Conservation (phyloP, 2,329 filamentous ascomycete species). For the Macrophomina pseudophaseolina region DNA sequence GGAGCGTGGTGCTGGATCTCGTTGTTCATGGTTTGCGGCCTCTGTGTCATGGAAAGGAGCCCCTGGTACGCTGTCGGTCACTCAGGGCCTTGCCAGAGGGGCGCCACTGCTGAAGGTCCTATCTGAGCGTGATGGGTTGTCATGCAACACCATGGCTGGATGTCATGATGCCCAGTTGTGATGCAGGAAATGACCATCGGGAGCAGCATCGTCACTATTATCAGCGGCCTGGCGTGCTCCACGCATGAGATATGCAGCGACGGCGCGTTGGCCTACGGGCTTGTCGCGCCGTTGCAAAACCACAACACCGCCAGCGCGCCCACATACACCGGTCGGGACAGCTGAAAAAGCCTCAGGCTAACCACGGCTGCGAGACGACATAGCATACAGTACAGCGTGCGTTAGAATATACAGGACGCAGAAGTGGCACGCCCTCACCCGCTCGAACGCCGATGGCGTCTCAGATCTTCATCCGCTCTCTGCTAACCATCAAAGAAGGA, state of each 20-base stretch:
- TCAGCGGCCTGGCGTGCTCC: background rate
- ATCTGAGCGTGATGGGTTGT: background rate
- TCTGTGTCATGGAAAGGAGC: no score
- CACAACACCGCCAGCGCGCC: background rate
- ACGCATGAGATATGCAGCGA: background rate
- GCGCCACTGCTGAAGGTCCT: background rate
- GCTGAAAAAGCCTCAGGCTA: background rate
- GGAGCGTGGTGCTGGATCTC: no score
- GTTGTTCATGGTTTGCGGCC: no score
- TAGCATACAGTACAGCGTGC: no score
- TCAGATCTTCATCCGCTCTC: background rate
- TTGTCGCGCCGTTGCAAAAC: background rate
- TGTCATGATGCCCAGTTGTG: background rate
- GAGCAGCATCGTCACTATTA: no score
- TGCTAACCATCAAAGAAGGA: background rate
- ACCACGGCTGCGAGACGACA: background rate
- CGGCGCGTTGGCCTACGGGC: background rate
- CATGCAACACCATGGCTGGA: background rate
- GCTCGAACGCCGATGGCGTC: background rate
- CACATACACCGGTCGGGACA: background rate
- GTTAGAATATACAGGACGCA: background rate
- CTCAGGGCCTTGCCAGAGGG: no score
- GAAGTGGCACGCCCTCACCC: background rate
- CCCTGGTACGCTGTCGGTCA: no score
- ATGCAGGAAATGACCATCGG: background rate